Evolutionary conservation across 23 red algal genomes (phyloP).

Genomic region (Gracilaria caudata): DNA sequence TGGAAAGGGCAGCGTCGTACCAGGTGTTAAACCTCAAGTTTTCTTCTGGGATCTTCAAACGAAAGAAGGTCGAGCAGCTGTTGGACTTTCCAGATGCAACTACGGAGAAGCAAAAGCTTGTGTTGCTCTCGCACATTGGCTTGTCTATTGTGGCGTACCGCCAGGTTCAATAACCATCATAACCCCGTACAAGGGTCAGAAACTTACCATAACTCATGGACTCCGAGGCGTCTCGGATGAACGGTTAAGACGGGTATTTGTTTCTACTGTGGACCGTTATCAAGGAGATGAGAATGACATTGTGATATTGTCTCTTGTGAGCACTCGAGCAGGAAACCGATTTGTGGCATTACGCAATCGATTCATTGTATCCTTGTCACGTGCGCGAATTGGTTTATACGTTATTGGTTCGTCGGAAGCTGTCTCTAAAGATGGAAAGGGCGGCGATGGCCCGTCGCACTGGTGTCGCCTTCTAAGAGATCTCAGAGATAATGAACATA

Average conservation of each 20-base stretch:
- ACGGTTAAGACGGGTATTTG: neutral
- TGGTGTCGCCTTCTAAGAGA: conserved; percentile 48
- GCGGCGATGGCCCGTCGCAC: conserved; percentile 21
- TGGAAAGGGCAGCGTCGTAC: conserved; percentile 37
- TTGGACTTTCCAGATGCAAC: conserved; percentile 55
- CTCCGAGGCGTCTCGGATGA: neutral
- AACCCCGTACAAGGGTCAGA: conserved; percentile 68
- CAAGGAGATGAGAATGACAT: conserved; percentile 76
- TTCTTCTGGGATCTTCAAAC: conserved; percentile 67
- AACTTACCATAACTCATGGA: conserved; percentile 10
- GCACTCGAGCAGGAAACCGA: conserved; percentile 46
- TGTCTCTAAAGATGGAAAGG: conserved; percentile 19
- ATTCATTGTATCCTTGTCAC: conserved; percentile 42
- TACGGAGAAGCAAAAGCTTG: conserved; percentile 37
- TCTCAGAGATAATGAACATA: neutral
- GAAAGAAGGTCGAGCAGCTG: conserved; percentile 52
- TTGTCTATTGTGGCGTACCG: conserved; percentile 51
- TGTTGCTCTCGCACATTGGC: conserved; percentile 31
- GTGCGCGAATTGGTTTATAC: conserved; percentile 64
- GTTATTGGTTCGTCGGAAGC: conserved; percentile 54
- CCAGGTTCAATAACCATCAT: conserved; percentile 37
- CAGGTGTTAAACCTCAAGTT: conserved; percentile 30
- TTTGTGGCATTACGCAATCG: conserved; percentile 63
- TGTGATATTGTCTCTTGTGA: conserved; percentile 64
- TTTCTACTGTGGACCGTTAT: conserved; percentile 65